A percentile compares a stretch with the other conserved stretches of the same genome.
These are phyloP conservation scores for Lunasporangiospora selenospora DNA, from an alignment of 192 early-diverging fungal species.

Conservation along the genomic window DNA sequence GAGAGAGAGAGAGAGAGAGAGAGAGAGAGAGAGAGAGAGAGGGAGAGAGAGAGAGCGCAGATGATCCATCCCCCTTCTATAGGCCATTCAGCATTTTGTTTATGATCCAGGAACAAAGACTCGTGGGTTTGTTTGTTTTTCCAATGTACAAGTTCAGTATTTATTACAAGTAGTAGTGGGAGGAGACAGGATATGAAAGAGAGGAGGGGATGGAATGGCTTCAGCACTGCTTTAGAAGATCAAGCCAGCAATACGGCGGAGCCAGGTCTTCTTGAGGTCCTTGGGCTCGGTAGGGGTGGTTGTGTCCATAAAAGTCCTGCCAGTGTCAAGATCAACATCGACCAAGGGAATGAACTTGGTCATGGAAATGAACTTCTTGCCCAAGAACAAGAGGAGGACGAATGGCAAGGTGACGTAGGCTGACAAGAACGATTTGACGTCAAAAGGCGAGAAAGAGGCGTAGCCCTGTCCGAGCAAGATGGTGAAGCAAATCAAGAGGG, in stretches of 20 bases:
- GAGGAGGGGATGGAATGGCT: conserved; percentile 9
- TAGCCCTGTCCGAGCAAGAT: conserved; percentile 68
- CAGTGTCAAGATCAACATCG: conserved; percentile 62
- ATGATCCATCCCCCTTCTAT: background rate
- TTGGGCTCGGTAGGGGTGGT: conserved; percentile 17
- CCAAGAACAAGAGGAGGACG: conserved; percentile 64
- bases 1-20: background rate
- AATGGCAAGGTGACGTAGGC: conserved; percentile 65
- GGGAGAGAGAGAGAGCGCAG: background rate
- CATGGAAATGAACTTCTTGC: conserved; percentile 64
- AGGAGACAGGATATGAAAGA: conserved; percentile 13
- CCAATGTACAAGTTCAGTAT: background rate
- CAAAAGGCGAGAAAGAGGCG: conserved; percentile 59
- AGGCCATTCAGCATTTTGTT: background rate
- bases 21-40: background rate
- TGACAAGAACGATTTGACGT: conserved; percentile 59
- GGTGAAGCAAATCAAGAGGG: conserved; percentile 63
- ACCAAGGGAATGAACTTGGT: conserved; percentile 62
- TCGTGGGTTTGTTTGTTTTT: background rate
- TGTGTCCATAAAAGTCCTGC: conserved; percentile 32
- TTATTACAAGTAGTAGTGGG: background rate
- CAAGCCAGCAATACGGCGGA: too few species aligned
- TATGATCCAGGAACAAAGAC: background rate
- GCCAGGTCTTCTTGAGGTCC: conserved; percentile 18
- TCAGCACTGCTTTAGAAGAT: too few species aligned